Percentiles rank a stretch among this genome's conserved stretches.
Evolutionary conservation across 441 rosid genomes (phyloP).

Genomic region (Gossypium schwendimanii): DNA sequence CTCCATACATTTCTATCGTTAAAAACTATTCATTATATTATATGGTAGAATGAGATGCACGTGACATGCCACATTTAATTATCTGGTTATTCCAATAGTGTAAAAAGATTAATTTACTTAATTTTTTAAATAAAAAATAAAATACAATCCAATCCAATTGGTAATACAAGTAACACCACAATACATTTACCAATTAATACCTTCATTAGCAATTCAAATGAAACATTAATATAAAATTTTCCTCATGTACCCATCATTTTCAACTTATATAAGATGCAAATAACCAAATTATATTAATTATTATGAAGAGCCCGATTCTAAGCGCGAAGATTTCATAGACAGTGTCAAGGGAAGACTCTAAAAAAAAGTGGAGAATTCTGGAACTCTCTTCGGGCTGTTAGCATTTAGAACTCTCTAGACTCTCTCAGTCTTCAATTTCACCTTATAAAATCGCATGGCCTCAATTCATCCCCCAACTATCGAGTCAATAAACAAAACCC

Average conservation of each 20-base stretch:
- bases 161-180: no score
- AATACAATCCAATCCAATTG: no score
- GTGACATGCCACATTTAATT: no score
- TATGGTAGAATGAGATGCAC: no score
- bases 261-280: background rate
- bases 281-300: no score
- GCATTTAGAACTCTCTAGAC: slow-evolving; percentile 11
- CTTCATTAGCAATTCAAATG: background rate
- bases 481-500: background rate
- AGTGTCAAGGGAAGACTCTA: background rate
- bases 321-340: background rate
- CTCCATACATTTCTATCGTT: no score
- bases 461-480: background rate
- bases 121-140: no score
- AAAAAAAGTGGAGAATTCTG: background rate
- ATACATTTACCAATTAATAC: no score
- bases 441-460: background rate
- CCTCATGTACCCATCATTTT: background rate
- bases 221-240: background rate
- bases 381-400: background rate
- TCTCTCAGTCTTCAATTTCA: background rate
- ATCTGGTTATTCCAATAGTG: no score
- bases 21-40: no score
- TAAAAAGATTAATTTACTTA: no score
- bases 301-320: background rate